phyloP scores from a whole-genome alignment of 1,139 yeast species.

The Candida sp. region DNA sequence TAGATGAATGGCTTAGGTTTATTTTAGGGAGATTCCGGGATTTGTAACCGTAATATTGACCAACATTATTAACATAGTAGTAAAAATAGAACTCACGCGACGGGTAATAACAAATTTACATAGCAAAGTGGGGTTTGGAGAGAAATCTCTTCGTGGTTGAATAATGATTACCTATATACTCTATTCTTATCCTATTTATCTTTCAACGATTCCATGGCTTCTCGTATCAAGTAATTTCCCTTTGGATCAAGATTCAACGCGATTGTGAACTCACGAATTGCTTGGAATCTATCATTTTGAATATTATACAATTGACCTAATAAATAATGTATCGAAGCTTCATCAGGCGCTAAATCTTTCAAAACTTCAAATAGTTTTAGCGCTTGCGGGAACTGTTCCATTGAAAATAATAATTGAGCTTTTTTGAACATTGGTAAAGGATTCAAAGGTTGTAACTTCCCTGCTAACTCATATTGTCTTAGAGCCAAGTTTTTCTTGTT shows the following conservation, averaged over 20 bases:
- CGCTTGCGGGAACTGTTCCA: slow-evolving; percentile 73
- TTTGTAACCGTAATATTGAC: no score
- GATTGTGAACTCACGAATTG: slow-evolving; percentile 82
- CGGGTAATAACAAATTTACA: no score
- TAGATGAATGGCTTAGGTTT: no score
- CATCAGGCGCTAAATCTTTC: slow-evolving; percentile 82
- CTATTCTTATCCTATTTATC: slow-evolving; percentile 9
- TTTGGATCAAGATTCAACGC: slow-evolving; percentile 94
- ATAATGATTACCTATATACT: not conserved
- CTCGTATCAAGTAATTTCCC: slow-evolving; percentile 83
- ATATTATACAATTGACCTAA: slow-evolving; percentile 85
- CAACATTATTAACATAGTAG: no score
- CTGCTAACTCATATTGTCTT: slow-evolving; percentile 80
- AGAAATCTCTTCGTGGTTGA: no score
- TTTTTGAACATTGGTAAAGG: slow-evolving; percentile 87
- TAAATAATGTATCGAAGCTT: slow-evolving; percentile 88
- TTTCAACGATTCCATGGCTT: slow-evolving; percentile 65
- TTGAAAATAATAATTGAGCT: slow-evolving; percentile 74
- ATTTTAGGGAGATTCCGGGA: no score
- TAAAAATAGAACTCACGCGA: no score
- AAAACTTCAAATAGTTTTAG: slow-evolving; percentile 70
- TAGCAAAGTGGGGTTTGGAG: no score
- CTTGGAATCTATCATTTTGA: slow-evolving; percentile 69
- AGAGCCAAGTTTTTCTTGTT: slow-evolving; percentile 71
- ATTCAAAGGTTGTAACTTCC: slow-evolving; percentile 78